Base-by-base conservation (phyloP, 257 asterid genomes). In the Gentiana macrophylla region DNA sequence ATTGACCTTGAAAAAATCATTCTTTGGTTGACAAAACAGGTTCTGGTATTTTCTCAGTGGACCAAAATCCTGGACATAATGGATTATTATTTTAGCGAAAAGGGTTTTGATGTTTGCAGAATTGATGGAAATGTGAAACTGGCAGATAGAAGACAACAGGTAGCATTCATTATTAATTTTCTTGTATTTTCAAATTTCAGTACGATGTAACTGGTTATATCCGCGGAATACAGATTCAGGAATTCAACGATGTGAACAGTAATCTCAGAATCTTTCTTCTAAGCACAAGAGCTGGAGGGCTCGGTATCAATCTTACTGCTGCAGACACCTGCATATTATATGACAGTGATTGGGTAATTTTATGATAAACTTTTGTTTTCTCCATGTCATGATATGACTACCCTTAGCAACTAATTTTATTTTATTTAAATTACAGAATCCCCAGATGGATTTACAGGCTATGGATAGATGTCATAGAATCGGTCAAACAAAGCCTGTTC, bases 401-500 rank as follows among this genome's bases (percentile, higher is more conserved):
- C 46, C 46, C 9, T 41, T 3, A 41, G 46, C 9, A 41, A 41
- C 33, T 32, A n/a, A 55, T 32, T 73, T 55, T 15, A 15, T 15
- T 15, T 15, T 15, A 46, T 56, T 55, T 66, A 71, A 46, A 10
- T 65, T 69, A 60, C 86, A 92, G 99, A 92, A 92, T 67, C 99
- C 99, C 50, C 99, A 92, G 77, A 80, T 82, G 95, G 99, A 92
- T 79, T 78, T 92, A 65, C 99, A 92, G 71, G 99, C 97, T 52
- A 92, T 92, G 99, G 99, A 92, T 60, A 74, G 99, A 49, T 92
- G 99, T 49, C 99, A 92, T 56, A 81, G 99, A 65, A 92, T 92
- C 52, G 99, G 99, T 68, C 99, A 92, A 73, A 92, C 99, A 35
- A 92, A 92, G 70, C 99, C 99, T 55, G 99, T 88, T 69, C 99